Evolutionary conservation across 257 asterid genomes (phyloP), one percentile per base, ranked within the genome.

Genomic region (Penstemon eatonii): DNA sequence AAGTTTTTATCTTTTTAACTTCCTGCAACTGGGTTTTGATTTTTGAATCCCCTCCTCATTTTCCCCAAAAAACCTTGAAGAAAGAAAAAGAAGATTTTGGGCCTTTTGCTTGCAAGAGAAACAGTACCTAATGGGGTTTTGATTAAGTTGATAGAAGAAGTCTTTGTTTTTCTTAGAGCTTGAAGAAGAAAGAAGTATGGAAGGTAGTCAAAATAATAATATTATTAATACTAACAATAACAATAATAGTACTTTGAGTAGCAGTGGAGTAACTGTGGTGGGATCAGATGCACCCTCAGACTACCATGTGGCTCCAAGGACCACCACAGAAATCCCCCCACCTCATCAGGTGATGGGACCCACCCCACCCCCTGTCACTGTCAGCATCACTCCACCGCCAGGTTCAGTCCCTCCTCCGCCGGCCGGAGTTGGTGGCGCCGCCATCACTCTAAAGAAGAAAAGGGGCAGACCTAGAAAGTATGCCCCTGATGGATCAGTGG

Each of bases 381-480:
- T 43, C 5, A 44, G 73, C 4, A 71, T 46, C 56, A 19, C 75
- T 8, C 69, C 82, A 12, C 46, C 87, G 3, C 75, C 80, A 15
- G 56, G 59, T 40, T 63, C 77, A 33, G 72, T 70, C 45, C 7
- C 83, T 62, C 75, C 82, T 7, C 64, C 80, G 44, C 86, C 84
- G 75, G 19, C 73, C 41, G 81, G 77, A 61, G 75, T 43, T 36
- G 70, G 57, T 51, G 73, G 65, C 36, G 19, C 60, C 54, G 5
- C 70, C 62, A 1, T 25, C 2, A 51, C 63, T 52, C 62, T 64
- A 75, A 92, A 86, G 85, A 92, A 90, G 81, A 92, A 86, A 70
- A 86, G 98, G 76, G 98, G 98, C 33, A 80, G 98, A 68, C 98
- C 98, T 2, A 82, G 96, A 58, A 92, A 90, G 81, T 92, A 92